Evolutionary conservation across 345 rosid species (phyloP), one percentile per base, ranked within the genome.

Genomic region (Hibiscus trionum): DNA sequence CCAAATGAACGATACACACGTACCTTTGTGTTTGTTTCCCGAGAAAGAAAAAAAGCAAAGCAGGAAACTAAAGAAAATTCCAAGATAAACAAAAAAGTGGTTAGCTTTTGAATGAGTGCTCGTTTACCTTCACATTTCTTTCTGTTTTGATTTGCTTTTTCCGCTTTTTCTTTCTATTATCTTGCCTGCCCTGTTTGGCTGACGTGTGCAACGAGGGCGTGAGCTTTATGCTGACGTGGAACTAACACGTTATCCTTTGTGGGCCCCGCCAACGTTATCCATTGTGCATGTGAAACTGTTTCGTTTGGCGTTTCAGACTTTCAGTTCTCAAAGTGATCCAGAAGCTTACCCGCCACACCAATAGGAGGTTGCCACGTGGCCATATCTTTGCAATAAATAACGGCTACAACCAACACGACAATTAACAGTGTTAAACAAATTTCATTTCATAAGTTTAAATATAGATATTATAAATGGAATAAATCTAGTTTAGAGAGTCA

Each of bases 201-300:
- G 83, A 82, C 84, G 78, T 85, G 88, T 70, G 19, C 61, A 69
- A 24, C 3, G 1, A 17, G 26, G 42, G 79, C 5, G 75, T 73
- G 77, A 76, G 81, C 84, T 79, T 85, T 83, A 77, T 80, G 77
- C 73, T 73, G 82, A 82, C 83, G 76, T 85, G 84, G 84, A 58
- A 8, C 39, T 68, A 26, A 71, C 71, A 77, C 79, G 82, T 79
- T 17, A 79, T 72, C 37, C 2, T 0, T 5, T 3, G 47, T 57
- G 77, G 85, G 86, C 11, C 85, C 82, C 82, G 46, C 59, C 68
- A 57, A 76, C 78, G 86, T 85, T 84, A 84, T 84, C 88, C 83
- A 33, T 16, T 58, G 74, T 12, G 82, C 86, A 79, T 84, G 88
- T 86, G 90, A 83, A 67, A 60, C 77, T 60, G 71, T 68, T 80